Evolutionary conservation across 805 yeast genomes (phyloP), one percentile per base, ranked within the genome.

Genomic region (Starmerella apicola): DNA sequence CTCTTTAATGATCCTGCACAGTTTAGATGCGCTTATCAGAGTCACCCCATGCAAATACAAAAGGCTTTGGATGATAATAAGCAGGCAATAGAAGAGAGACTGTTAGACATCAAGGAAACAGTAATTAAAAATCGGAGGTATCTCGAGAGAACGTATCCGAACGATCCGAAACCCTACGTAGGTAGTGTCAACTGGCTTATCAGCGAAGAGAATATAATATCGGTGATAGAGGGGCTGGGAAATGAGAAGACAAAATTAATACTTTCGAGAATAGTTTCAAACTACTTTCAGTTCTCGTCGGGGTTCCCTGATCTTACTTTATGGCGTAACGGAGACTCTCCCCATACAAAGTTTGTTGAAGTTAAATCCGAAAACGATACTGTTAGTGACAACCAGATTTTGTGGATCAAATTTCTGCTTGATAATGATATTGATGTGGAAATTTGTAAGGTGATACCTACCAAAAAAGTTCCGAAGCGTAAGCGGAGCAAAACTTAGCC

Each of bases 261-360:
- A 5, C n/a, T 46, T 5, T 22, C 15, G 28, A 36, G 51, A 17
- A 29, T 49, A 2, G 32, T 33, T n/a, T 10, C 36, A 12, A 49
- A 56, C 34, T 58, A 57, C 36, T 26, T 46, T 9, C 41, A 40
- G 25, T 50, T 52, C 32, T 23, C 48, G 5, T 46, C 59, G 1
- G 66, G 66, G 10, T 51, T 58, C 43, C 64, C 66, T 0, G 66
- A 62, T 40, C 43, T 62, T 29, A 58, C 60, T 19, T 40, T 61
- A 17, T 59, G 62, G 61, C 47, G 37, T 23, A n/a, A 29, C 5
- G 30, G 13, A 4, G 15, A 17, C 12, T 15, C 22, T 5, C 29
- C 19, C n/a, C 33, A 30, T 18, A 47, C 55, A 19, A 50, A 49
- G 43, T 49, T 58, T 43, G 57, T 55, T 20, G 63, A 57, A 36